Base-by-base conservation (phyloP, 2,329 filamentous ascomycete genomes). In the Pseudocercospora fuligena region DNA sequence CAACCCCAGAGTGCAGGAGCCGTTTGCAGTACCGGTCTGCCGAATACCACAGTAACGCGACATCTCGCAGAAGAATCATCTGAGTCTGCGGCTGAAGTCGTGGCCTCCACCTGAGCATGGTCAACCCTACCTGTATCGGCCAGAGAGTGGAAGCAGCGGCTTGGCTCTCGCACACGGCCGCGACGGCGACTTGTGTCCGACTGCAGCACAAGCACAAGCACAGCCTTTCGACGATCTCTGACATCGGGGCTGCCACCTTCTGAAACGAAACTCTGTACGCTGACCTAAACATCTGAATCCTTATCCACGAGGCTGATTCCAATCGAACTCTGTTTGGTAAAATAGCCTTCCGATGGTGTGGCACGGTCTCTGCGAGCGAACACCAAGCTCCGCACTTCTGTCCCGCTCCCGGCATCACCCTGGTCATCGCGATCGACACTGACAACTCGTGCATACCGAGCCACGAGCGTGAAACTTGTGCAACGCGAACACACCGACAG, bases 251-350 rank as follows among this genome's bases (percentile, higher is more conserved):
- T 66, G 58, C 64, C 64, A 66, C 60, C 21, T 31, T 43, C 33
- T 23, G 31, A 29, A 59, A 43, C 16, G 14, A 54, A 63, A 66
- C 64, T 63, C 64, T 63, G 51, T 46, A 29, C 63, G 64, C 64
- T 66, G 64, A 66, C 64, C 33, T 49, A 56, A 57, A 25, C 43
- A 16, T 54, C 43, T 54, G 54, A 57, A 63, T 66, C 64, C 64
- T 66, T 65, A 36, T 21, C 60, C 64, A 63, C 54, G 64, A 63
- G 64, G 64, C 64, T 64, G 62, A 53, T 59, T 46, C 51, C 43
- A 66, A 51, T 58, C 58, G 46, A 65, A 58, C 56, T 59, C 31
- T 5, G 56, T 59, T 59, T 40, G n/a, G 56, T 31, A 36, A 23
- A 16, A 8, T 43, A 43, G 29, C 36, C 36, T 43, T 59, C 56